Evolutionary conservation across 768 basidiomycete species (phyloP).

Genomic region (Tylopilus intermedius): DNA sequence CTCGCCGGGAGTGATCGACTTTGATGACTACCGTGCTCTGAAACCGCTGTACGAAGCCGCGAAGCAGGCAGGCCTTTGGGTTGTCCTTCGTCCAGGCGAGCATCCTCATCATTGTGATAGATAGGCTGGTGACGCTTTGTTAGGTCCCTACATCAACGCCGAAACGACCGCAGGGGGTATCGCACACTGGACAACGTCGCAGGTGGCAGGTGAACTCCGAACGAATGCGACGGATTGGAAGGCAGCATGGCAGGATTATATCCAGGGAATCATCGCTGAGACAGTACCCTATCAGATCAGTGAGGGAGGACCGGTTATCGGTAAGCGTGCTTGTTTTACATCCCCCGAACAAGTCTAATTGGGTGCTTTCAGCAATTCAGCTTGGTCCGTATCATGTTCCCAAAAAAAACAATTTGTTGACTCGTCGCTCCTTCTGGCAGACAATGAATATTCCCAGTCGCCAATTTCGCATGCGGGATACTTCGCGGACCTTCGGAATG

Average conservation of each 20-base stretch:
- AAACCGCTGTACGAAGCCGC: slow-evolving; percentile 73
- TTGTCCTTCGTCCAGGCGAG: slow-evolving; percentile 73
- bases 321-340: slow-evolving; percentile 26
- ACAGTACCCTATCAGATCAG: slow-evolving; percentile 65
- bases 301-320: slow-evolving; percentile 70
- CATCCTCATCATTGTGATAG: not conserved
- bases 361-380: slow-evolving; percentile 42
- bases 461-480: slow-evolving; percentile 45
- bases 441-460: slow-evolving; percentile 70
- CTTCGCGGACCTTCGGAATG: slow-evolving; percentile 56
- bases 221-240: slow-evolving; percentile 66
- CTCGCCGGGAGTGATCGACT: slow-evolving; percentile 67
- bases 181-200: slow-evolving; percentile 64
- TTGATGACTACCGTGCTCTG: slow-evolving; percentile 62
- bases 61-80: slow-evolving; percentile 67
- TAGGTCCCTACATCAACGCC: slow-evolving; percentile 59
- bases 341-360: not conserved
- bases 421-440: slow-evolving; percentile 29
- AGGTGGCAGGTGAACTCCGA: slow-evolving; percentile 62
- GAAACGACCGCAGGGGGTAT: slow-evolving; percentile 78
- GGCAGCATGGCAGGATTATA: slow-evolving; percentile 68
- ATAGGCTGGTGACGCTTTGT: slow-evolving; percentile 2
- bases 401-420: not conserved
- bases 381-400: slow-evolving; percentile 36
- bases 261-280: slow-evolving; percentile 57